Evolutionary conservation across 106 monocot species (phyloP), one percentile per base, ranked within the genome.

Genomic region (Allium cepa): DNA sequence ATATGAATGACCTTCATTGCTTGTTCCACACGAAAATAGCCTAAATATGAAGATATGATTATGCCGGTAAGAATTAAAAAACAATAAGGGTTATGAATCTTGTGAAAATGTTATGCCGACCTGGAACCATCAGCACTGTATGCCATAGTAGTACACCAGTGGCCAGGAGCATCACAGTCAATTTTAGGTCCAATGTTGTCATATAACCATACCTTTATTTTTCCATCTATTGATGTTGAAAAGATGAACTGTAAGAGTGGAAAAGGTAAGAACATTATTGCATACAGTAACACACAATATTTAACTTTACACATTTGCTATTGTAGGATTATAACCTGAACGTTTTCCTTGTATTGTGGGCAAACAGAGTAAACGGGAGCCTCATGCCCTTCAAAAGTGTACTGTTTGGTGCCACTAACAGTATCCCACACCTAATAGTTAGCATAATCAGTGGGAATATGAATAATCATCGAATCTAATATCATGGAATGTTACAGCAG

Each of bases 191-290:
- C 90, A 69, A 64, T 26, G 65, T 94, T 87, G 73, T 94, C 90
- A 76, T 90, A 94, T 56, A 90, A 59, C 90, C 90, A 94, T 58
- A 87, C 90, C 67, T 94, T 94, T 68, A 94, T 87, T 69, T 94
- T 94, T 59, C 94, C 90, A 85, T 94, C 94, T 47, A 87, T 52
- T 17, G 90, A 76, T 15, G 87, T 90, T 28, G 94, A 90, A 73
- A 87, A 94, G 46, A 94, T 85, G 72, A 94, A 94, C 94, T 94
- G 36, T n/a, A 49, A n/a, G 47, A 69, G 49, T 53, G 17, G 11
- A 70, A 17, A 57, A 46, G 16, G 18, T 69, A 69, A 49, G 50
- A 49, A 70, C 10, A 56, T 11, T 16, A 50, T 49, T 47, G 10
- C 36, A 36, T 36, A 36, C 36, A 36, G 36, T 55, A 55, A 55